Evolutionary conservation across 116 monocot genomes (phyloP).

Genomic region (Iris pallida): DNA sequence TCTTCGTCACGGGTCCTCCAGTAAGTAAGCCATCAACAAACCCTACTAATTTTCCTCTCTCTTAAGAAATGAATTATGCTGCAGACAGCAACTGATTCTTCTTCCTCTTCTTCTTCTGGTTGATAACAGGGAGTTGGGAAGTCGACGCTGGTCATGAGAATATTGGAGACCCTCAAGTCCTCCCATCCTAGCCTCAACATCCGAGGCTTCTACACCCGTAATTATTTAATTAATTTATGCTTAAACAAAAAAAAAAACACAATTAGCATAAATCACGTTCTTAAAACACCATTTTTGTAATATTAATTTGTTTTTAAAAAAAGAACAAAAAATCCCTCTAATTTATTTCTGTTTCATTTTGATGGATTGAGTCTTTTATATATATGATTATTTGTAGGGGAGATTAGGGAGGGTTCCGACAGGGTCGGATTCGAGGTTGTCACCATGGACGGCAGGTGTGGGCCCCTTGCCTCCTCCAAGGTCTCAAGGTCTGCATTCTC

Average conservation of each 20-base stretch:
- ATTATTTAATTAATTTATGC: neutral
- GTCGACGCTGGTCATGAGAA: slow-evolving; percentile 81
- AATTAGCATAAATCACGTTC: too few species aligned
- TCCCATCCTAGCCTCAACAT: slow-evolving; percentile 60
- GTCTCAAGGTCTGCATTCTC: slow-evolving; percentile 42
- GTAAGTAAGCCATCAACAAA: slow-evolving; percentile 22
- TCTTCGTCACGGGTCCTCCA: slow-evolving; percentile 77
- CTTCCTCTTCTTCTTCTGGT: neutral
- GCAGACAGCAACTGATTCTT: neutral
- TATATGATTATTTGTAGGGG: slow-evolving; percentile 33
- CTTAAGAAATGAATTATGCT: neutral
- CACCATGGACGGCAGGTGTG: slow-evolving; percentile 51
- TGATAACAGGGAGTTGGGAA: slow-evolving; percentile 72
- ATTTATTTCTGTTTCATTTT: neutral
- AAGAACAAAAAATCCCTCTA: neutral
- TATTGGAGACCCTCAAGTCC: slow-evolving; percentile 45
- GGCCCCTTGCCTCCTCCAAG: slow-evolving; percentile 52
- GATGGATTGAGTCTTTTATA: neutral
- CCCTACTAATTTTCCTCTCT: neutral
- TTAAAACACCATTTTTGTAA: too few species aligned
- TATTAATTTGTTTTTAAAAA: neutral
- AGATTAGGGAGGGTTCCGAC: slow-evolving; percentile 57
- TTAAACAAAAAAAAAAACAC: neutral
- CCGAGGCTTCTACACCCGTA: slow-evolving; percentile 84
- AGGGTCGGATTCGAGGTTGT: slow-evolving; percentile 82